Evolutionary conservation across 371 early-diverging fungal genomes (phyloP).

Genomic region (Nematocida major): DNA sequence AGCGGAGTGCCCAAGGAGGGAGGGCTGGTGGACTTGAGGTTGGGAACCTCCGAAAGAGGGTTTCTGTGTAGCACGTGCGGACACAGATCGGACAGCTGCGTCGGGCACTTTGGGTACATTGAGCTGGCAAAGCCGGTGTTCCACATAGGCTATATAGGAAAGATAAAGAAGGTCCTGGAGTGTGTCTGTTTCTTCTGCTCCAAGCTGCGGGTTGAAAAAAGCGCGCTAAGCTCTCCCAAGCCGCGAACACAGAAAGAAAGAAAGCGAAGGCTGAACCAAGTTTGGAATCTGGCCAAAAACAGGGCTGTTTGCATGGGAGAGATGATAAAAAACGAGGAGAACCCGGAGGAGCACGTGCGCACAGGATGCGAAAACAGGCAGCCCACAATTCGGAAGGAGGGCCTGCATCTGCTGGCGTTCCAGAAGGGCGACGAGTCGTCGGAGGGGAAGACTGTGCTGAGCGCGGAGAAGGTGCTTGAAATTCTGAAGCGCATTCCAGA

Average conservation of each 20-base stretch:
- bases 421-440: slow-evolving; percentile 63
- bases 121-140: slow-evolving; percentile 92
- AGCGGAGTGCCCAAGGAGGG: slow-evolving; percentile 78
- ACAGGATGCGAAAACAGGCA: slow-evolving; percentile 77
- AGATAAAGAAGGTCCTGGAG: slow-evolving; percentile 87
- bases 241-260: slow-evolving; percentile 50
- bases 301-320: slow-evolving; percentile 79
- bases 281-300: slow-evolving; percentile 82
- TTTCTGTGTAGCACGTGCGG: slow-evolving; percentile 93
- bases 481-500: slow-evolving; percentile 82
- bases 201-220: slow-evolving; percentile 77
- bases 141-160: slow-evolving; percentile 71
- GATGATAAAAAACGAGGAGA: slow-evolving; percentile 15
- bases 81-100: slow-evolving; percentile 86
- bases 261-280: slow-evolving; percentile 66
- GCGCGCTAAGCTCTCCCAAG: neutral
- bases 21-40: slow-evolving; percentile 88
- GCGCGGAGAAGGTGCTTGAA: slow-evolving; percentile 73
- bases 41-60: slow-evolving; percentile 96
- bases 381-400: slow-evolving; percentile 80
- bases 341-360: slow-evolving; percentile 65
- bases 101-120: slow-evolving; percentile 97
- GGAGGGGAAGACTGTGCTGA: slow-evolving; percentile 67
- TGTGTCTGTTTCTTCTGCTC: slow-evolving; percentile 94
- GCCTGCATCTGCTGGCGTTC: slow-evolving; percentile 73